Base-by-base conservation (phyloP, 1,284 basidiomycete species). In the Trichosporon inkin region DNA sequence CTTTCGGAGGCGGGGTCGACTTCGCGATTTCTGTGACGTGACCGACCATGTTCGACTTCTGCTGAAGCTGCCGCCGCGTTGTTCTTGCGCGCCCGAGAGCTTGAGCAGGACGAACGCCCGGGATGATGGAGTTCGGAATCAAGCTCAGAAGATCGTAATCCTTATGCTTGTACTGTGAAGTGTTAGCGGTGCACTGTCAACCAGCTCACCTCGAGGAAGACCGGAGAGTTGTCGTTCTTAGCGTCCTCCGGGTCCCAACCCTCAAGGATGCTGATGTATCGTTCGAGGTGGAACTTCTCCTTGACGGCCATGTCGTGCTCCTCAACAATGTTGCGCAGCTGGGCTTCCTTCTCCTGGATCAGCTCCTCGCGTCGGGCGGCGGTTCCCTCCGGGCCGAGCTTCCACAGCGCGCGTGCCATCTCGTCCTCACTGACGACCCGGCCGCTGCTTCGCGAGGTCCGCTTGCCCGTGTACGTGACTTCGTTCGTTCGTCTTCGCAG, bases 241-340 rank as follows among this genome's bases (percentile, higher is more conserved):
- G 88, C 88, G 37, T 80, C 89, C 73, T 81, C 78, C 2, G 90
- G 90, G 73, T 92, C 83, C 75, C 86, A 94, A 6, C 81, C 75
- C 13, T 72, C 81, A 40, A 90, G 78, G 78, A 93, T 81, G 22
- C 83, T 85, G 3, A 85, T 82, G 70, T 88, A 93, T 60, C 86
- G 81, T 66, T 92, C 87, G 76, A 93, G 81, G 69, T 94, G 91
- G 75, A 92, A 94, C 59, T 85, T 81, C 74, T 95, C 90, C 62
- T 90, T 84, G 55, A 93, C 88, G 74, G 88, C 76, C 67, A 83
- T 82, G 76, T 92, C 90, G 79, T 92, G 90, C 62, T 72, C 80
- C 61, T 88, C 85, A 63, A 86, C 74, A 22, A 89, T 81, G 14
- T 72, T 70, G 64, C 85, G 83, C 60, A 91, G 74, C 66, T 86